Evolutionary conservation across 1,139 yeast genomes (phyloP), one percentile per base, ranked within the genome.

Genomic region (Candida buenavistaensis): DNA sequence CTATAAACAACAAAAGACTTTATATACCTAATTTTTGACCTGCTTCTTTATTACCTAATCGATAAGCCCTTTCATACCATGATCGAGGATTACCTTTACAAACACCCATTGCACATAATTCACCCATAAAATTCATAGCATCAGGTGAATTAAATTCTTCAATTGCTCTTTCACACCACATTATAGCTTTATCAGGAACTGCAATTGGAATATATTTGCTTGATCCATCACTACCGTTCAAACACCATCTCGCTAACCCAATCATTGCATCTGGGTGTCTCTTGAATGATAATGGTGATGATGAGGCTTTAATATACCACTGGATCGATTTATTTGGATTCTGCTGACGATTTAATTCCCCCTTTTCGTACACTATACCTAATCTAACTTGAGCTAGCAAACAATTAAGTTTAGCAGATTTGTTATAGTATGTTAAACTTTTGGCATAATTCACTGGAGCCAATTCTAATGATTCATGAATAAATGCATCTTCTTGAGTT

Each of bases 181-280:
- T 64, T 40, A 84, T 81, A 0, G 97, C 96, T 55, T 85, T 72
- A 30, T 80, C 80, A 35, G 86, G 92, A 50, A 80, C 78, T 24
- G 86, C 82, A 26, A 68, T 64, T 28, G 94, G 74, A 19, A 88
- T 61, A 37, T 65, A 62, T 43, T 62, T 65, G 37, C 64, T 59
- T 16, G 46, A 65, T 0, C 84, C 87, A 9, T 78, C 74, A 4
- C 85, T 79, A 2, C 97, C 97, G 0, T 87, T 80, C 44, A 92
- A 68, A 52, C 84, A 86, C 97, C 98, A 92, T 30, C 97, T 90
- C 41, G 89, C 78, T 38, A 92, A 68, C 0, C 96, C 96, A 52
- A 90, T 68, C 72, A 90, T 90, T 6, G 96, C 92, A 51, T 87
- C 87, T 0, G 94, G 81, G 51, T 88, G 92, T 29, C 90, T 85